Evolutionary conservation across 2,329 filamentous ascomycete species (phyloP).

Genomic region (Penicillium sp.): DNA sequence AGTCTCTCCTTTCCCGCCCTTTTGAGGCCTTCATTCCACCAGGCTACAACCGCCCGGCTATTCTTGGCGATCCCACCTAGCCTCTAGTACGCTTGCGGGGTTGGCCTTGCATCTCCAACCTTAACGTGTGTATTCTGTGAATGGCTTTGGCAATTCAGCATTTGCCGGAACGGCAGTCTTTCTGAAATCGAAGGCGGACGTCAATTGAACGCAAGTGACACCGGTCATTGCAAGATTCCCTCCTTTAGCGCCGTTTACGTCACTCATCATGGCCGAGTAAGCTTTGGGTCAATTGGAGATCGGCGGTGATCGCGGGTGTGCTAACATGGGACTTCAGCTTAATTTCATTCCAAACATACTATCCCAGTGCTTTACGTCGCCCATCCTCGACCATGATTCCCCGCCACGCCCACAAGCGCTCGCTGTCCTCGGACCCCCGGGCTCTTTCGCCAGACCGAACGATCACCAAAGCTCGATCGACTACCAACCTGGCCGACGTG

Average conservation of each 20-base stretch:
- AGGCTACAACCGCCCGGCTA: conserved; percentile 8
- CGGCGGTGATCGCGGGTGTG: neutral
- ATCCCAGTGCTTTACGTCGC: conserved; percentile 30
- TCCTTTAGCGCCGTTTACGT: conserved; percentile 19
- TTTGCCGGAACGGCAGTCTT: conserved; percentile 11
- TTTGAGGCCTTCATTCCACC: neutral
- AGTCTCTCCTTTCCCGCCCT: conserved; percentile 5
- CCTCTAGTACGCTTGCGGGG: conserved; percentile 23
- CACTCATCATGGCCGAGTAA: conserved; percentile 37
- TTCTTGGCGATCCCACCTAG: conserved; percentile 5
- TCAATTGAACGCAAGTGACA: conserved; percentile 1
- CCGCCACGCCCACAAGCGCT: conserved; percentile 33
- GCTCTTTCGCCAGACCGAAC: conserved; percentile 31
- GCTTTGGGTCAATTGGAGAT: conserved; percentile 10
- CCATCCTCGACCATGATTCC: conserved; percentile 33
- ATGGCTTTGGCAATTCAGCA: conserved; percentile 13
- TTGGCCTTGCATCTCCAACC: conserved; percentile 10
- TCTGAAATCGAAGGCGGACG: conserved; percentile 9
- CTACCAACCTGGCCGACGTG: conserved; percentile 37
- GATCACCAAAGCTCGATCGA: conserved; percentile 42
- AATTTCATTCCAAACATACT: conserved; percentile 36
- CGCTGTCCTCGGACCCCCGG: conserved; percentile 32
- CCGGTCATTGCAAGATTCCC: conserved; percentile 9
- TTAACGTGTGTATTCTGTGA: conserved; percentile 12
- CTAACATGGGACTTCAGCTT: conserved; percentile 23